Base-by-base conservation (phyloP, 768 basidiomycete species). In the Lactarius trivialis region DNA sequence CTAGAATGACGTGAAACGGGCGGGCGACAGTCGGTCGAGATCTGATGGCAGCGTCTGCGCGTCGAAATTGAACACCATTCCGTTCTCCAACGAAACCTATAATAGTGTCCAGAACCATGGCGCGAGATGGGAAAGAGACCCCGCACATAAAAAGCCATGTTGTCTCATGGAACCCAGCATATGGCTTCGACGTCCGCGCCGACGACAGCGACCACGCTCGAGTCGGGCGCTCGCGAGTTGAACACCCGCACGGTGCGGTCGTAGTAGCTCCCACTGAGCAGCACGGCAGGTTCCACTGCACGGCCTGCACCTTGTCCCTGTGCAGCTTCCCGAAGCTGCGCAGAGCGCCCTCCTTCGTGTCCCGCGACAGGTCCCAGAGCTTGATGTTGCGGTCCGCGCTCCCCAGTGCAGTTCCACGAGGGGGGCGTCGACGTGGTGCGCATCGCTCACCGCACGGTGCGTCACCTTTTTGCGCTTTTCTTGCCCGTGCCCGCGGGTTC, bases 301-400 rank as follows among this genome's bases (percentile, higher is more conserved):
- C 93, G 2, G 91, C 85, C 75, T 98, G 95, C 26, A 99, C 91
- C 77, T 96, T 98, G 74, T 97, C 94, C 71, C 85, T 90, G 72
- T 94, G 92, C 34, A 88, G 79, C 66, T 82, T 78, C 48, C 79
- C 79, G 74, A 95, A 98, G 68, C 88, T 93, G 61, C 92, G 81
- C 68, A 98, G 82, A 24, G 95, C 95, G 17, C 81, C 84, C 62
- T 68, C 70, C 6, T 71, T 73, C 5, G 85, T 82, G 56, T 85
- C 81, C 15, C 91, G 81, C 39, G 81, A 87, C 58, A 99, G 79
- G 76, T 99, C 97, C 97, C 96, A 99, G 32, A 99, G 76, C 74
- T 99, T 99, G 65, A 99, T 93, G 0, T 96, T 98, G 58, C 85
- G 82, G 76, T 99, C 97, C 2, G 97, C 96, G 58, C 89, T 92